Evolutionary conservation across 345 rosid species (phyloP), one percentile per base, ranked within the genome.

Genomic region (Tarenaya hassleriana): DNA sequence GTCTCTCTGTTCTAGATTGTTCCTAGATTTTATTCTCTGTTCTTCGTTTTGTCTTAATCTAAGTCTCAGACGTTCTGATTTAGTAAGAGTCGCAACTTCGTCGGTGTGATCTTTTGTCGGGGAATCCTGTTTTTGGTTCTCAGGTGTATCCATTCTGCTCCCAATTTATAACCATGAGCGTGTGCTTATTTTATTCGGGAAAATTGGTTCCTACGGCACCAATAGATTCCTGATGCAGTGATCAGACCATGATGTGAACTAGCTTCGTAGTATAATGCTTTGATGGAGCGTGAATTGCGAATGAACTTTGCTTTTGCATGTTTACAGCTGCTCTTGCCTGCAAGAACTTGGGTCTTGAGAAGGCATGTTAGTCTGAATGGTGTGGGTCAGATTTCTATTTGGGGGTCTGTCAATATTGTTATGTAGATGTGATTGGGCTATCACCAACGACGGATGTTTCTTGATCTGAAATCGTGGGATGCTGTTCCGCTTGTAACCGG

Each of bases 341-440:
- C 81, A 82, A 77, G 75, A 72, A 80, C 80, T 78, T 82, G 72
- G 74, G 83, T 82, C 75, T 69, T 75, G 77, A 73, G 60, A 74
- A 71, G 78, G 75, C 80, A 77, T 74, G 65, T 69, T 68, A 64
- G 78, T 73, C 52, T 76, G 68, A 68, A 60, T 77, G 69, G 71
- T 29, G 50, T 73, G 63, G 39, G 13, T 69, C 58, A 61, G 73
- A 56, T 68, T 67, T 63, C 47, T 72, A 60, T 70, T 47, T 59
- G 55, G 63, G 61, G 71, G 58, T 47, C 40, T 44, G 16, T 20
- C 18, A 3, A 15, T 8, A 13, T 4, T 44, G 27, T 3, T 17
- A 13, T 15, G 7, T 10, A 10, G 37, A 46, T 8, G 1, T 64
- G 68, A 60, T 39, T 64, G 73, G 72, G 62, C 34, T 24, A 45